Percentiles rank a stretch among this genome's conserved stretches.
Evolutionary conservation across 371 early-diverging fungal species (phyloP).

Genomic region (Chytridium lagenaria): DNA sequence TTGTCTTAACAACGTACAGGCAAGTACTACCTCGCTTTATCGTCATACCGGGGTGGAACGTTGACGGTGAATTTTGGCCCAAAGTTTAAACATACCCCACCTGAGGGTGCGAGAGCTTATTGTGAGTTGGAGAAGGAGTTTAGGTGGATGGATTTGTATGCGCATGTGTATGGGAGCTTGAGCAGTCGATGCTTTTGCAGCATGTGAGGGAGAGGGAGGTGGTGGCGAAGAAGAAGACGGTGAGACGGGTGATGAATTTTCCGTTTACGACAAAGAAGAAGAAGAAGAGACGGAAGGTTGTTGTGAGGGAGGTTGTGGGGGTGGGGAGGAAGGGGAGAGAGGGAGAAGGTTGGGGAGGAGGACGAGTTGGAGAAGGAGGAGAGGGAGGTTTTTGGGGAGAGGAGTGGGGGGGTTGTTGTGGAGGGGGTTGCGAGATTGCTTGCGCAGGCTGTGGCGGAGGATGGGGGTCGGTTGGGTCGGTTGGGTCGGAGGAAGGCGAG

Average conservation of each 20-base stretch:
- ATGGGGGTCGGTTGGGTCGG: not conserved
- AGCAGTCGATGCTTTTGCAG: not conserved
- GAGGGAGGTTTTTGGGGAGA: not conserved
- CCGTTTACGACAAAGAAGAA: conserved; percentile 12
- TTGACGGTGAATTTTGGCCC: conserved; percentile 72
- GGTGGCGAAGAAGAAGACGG: not conserved
- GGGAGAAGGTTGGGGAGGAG: not conserved
- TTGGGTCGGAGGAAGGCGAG: not conserved
- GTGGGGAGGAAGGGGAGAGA: not conserved
- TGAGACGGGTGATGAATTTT: not conserved
- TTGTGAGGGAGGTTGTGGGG: not conserved
- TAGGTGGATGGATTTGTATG: conserved; percentile 20
- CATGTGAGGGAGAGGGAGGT: not conserved
- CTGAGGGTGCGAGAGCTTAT: conserved; percentile 33
- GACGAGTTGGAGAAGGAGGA: not conserved
- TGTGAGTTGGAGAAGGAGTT: conserved; percentile 15
- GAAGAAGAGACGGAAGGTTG: conserved; percentile 19
- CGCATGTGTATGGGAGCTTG: not conserved
- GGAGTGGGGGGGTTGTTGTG: not conserved
- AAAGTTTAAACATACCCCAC: conserved; percentile 60
- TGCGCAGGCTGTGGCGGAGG: not conserved
- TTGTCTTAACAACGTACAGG: conserved; percentile 49
- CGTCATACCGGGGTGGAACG: conserved; percentile 63
- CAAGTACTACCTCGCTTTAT: conserved; percentile 75
- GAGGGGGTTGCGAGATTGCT: conserved; percentile 1